These are phyloP conservation scores for Cutaneotrichosporon sp. DNA, from an alignment of 1,284 basidiomycete species.

Conservation along the genomic window DNA sequence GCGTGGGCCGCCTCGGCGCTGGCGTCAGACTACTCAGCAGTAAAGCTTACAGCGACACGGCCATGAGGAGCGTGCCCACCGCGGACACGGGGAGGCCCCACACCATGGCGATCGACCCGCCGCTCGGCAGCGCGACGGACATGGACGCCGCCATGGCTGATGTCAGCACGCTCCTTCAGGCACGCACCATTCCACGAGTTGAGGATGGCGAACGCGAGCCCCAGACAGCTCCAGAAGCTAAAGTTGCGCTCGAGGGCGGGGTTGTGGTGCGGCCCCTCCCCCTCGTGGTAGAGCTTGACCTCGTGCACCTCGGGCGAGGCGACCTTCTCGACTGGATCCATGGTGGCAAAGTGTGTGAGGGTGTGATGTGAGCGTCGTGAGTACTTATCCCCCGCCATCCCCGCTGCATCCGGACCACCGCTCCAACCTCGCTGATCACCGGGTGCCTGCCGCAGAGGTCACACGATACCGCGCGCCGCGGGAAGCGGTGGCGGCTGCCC, in stretches of 20 bases:
- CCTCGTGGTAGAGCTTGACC: neutral
- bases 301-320: neutral
- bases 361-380: neutral
- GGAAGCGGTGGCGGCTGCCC: too few species aligned
- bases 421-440: neutral
- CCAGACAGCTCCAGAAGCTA: conserved; percentile 17
- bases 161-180: neutral
- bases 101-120: conserved; percentile 44
- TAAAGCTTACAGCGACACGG: conserved; percentile 27
- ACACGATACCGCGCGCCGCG: too few species aligned
- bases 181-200: conserved; percentile 20
- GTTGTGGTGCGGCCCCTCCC: neutral
- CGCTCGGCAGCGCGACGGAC: conserved; percentile 36
- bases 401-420: neutral
- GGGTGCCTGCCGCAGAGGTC: neutral
- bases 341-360: neutral
- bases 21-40: neutral
- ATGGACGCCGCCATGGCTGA: conserved; percentile 15
- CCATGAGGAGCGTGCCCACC: conserved; percentile 37
- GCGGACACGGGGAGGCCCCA: conserved; percentile 45
- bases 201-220: conserved; percentile 26
- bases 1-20: conserved; percentile 23
- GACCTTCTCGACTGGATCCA: neutral
- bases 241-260: conserved; percentile 21
- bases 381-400: neutral